These are phyloP conservation scores for Coemansia sp. DNA, from an alignment of 192 early-diverging fungal genomes.

Conservation along the genomic window DNA sequence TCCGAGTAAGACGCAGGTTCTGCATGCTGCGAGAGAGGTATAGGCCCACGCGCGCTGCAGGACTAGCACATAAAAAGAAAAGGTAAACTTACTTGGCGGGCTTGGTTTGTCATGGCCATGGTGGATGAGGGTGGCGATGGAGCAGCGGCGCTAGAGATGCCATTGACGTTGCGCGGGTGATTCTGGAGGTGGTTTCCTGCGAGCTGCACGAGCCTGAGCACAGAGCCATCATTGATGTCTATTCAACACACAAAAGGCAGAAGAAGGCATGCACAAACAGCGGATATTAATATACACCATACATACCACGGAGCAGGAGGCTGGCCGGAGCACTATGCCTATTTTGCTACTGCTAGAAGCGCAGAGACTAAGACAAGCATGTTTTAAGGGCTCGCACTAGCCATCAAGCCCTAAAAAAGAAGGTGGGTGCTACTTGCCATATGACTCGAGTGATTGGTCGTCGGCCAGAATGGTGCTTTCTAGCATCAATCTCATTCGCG, in stretches of 20 bases:
- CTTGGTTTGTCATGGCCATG: constrained; percentile 17
- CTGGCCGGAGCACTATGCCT: not conserved
- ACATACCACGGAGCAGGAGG: constrained; percentile 1
- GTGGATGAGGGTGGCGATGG: constrained; percentile 12
- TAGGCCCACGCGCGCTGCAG: constrained; percentile 1
- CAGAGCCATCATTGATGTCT: constrained; percentile 28
- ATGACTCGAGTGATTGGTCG: constrained; percentile 36
- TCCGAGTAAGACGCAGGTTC: constrained; percentile 4
- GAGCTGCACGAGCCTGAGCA: constrained; percentile 37
- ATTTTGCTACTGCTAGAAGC: constrained; percentile 1
- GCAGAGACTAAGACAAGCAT: not conserved
- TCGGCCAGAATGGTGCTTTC: constrained; percentile 42
- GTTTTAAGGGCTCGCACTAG: not conserved
- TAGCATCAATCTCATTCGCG: constrained; percentile 41
- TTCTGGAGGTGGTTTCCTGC: constrained; percentile 9
- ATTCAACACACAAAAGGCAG: constrained; percentile 7
- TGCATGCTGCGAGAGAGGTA: constrained; percentile 4
- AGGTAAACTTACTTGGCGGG: constrained; percentile 37
- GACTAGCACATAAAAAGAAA: not conserved
- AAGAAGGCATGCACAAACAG: not conserved
- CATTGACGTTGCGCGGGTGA: constrained; percentile 26
- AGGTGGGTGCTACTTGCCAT: constrained; percentile 26
- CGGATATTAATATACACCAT: constrained; percentile 11
- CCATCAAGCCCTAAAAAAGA: not conserved
- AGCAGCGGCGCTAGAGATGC: constrained; percentile 24